A percentile compares a stretch with the other conserved stretches of the same genome.
These are phyloP conservation scores for Calonectria fujianensis DNA, from an alignment of 2,329 filamentous ascomycete species.

Conservation along the genomic window DNA sequence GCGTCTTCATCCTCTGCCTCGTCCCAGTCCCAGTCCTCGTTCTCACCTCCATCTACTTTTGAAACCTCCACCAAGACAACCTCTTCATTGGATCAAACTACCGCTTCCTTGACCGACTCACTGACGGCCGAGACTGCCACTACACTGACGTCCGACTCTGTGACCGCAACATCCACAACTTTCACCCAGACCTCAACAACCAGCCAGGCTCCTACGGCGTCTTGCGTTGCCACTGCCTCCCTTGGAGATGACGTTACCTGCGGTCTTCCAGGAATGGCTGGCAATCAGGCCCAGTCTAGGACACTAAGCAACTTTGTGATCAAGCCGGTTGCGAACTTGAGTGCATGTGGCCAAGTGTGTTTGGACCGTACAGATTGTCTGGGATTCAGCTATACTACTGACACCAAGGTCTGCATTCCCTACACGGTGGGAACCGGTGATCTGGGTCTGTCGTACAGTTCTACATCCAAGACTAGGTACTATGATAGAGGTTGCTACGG, in stretches of 20 bases:
- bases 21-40: slow-evolving; percentile 24
- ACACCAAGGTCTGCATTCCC: slow-evolving; percentile 39
- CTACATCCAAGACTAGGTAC: slow-evolving; percentile 31
- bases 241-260: slow-evolving; percentile 44
- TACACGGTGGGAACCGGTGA: slow-evolving; percentile 36
- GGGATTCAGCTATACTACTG: slow-evolving; percentile 44
- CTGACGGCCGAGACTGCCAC: neutral
- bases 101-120: neutral
- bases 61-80: slow-evolving; percentile 20
- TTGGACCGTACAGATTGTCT: slow-evolving; percentile 41
- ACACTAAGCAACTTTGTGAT: slow-evolving; percentile 37
- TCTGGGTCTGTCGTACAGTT: slow-evolving; percentile 41
- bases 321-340: slow-evolving; percentile 45
- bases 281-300: slow-evolving; percentile 42
- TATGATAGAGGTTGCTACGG: slow-evolving; percentile 47
- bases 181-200: slow-evolving; percentile 22
- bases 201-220: slow-evolving; percentile 11
- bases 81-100: neutral
- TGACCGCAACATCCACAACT: neutral
- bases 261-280: slow-evolving; percentile 43
- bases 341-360: slow-evolving; percentile 43
- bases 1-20: slow-evolving; percentile 27
- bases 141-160: neutral
- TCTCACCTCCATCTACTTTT: slow-evolving; percentile 9
- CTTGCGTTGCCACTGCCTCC: slow-evolving; percentile 39